These are phyloP conservation scores for Xylariaceae sp. DNA, from an alignment of 2,329 filamentous ascomycete genomes.

Conservation along the genomic window DNA sequence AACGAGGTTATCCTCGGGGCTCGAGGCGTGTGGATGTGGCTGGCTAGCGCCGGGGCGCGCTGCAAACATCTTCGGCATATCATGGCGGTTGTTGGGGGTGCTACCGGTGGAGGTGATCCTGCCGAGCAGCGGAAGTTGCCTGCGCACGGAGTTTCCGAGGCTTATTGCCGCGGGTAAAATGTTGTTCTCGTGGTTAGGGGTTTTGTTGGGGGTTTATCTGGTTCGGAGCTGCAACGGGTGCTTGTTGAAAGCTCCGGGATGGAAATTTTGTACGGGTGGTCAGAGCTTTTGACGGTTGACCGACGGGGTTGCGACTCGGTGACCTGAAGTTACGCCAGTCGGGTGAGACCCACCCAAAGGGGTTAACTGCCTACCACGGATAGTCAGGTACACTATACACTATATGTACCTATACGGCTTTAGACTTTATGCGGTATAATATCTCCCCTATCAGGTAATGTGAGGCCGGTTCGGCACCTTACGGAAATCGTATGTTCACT, in stretches of 20 bases:
- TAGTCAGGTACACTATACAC: too few species aligned
- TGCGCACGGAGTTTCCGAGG: background rate
- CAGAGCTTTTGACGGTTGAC: slow-evolving; percentile 32
- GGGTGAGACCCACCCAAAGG: background rate
- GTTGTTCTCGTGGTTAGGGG: background rate
- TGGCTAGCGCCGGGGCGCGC: slow-evolving; percentile 36
- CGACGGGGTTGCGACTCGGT: background rate
- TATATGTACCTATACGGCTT: too few species aligned
- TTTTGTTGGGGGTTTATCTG: background rate
- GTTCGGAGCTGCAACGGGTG: background rate
- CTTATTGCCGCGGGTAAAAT: background rate
- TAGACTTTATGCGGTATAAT: too few species aligned
- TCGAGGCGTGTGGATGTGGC: slow-evolving; percentile 16
- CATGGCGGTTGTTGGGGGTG: slow-evolving; percentile 29
- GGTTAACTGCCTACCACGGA: too few species aligned
- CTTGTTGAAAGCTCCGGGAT: slow-evolving; percentile 22
- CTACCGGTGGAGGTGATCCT: background rate
- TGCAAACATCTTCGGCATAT: slow-evolving; percentile 50
- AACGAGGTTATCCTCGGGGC: slow-evolving; percentile 15
- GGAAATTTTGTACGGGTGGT: slow-evolving; percentile 31
- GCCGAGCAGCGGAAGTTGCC: background rate
- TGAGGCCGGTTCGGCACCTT: too few species aligned
- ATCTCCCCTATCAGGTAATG: too few species aligned
- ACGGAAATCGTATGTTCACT: too few species aligned
- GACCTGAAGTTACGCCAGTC: background rate